These are phyloP conservation scores for Halenospora varia DNA, from an alignment of 495 filamentous ascomycete genomes.

Conservation along the genomic window DNA sequence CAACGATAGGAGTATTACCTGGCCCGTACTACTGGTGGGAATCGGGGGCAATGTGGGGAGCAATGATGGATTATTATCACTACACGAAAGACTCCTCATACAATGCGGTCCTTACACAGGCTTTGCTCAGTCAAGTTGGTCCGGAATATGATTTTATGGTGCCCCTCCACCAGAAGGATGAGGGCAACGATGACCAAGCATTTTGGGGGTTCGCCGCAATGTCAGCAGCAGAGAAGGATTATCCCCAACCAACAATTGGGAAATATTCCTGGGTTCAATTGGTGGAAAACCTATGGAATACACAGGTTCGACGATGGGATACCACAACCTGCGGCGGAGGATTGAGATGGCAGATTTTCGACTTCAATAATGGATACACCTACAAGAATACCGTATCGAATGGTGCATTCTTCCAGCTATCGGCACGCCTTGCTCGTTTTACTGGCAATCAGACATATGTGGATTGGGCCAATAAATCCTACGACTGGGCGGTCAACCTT, in stretches of 20 bases:
- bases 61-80: slow-evolving; percentile 79
- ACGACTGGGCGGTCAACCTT: slow-evolving; percentile 64
- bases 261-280: slow-evolving; percentile 74
- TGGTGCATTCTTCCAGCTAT: slow-evolving; percentile 79
- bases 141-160: slow-evolving; percentile 72
- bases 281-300: slow-evolving; percentile 75
- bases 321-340: slow-evolving; percentile 63
- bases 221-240: slow-evolving; percentile 76
- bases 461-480: slow-evolving; percentile 67
- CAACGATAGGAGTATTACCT: slow-evolving; percentile 66
- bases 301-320: slow-evolving; percentile 69
- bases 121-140: slow-evolving; percentile 67
- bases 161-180: slow-evolving; percentile 66
- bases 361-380: slow-evolving; percentile 71
- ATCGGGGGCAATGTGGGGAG: slow-evolving; percentile 74
- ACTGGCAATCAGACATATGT: slow-evolving; percentile 77
- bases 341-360: slow-evolving; percentile 81
- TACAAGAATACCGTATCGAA: slow-evolving; percentile 80
- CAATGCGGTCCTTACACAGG: slow-evolving; percentile 67
- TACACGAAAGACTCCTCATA: slow-evolving; percentile 76
- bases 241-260: slow-evolving; percentile 58
- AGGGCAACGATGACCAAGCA: slow-evolving; percentile 82
- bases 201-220: slow-evolving; percentile 86
- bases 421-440: slow-evolving; percentile 71
- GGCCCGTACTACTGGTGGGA: slow-evolving; percentile 85